Conservation (phyloP, 805 yeast species). For the Metahyphopichia silvanorum region DNA sequence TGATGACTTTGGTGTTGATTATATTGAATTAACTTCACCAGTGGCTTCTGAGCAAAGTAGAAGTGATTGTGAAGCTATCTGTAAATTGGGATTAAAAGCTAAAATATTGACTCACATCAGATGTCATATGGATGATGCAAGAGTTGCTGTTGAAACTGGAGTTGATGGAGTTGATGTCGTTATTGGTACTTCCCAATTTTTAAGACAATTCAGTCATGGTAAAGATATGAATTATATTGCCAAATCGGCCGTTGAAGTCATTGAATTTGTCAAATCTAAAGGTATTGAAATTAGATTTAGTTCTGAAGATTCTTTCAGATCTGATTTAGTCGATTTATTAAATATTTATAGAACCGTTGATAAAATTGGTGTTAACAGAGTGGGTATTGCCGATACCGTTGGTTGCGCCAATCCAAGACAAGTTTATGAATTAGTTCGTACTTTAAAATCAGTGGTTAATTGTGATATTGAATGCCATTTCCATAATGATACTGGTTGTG, state of each 20-base stretch:
- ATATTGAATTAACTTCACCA: conserved; percentile 58
- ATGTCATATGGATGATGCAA: conserved; percentile 62
- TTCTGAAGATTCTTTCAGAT: conserved; percentile 59
- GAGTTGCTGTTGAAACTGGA: conserved; percentile 59
- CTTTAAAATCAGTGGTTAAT: conserved; percentile 52
- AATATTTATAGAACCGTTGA: conserved; percentile 60
- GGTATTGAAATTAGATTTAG: conserved; percentile 58
- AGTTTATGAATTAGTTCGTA: conserved; percentile 57
- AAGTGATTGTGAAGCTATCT: conserved; percentile 55
- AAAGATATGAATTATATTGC: conserved; percentile 61
- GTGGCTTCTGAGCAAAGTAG: conserved; percentile 58
- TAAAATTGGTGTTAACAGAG: conserved; percentile 59
- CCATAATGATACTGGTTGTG: conserved; percentile 65
- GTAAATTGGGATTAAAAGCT: conserved; percentile 57
- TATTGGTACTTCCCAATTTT: conserved; percentile 56
- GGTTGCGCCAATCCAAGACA: conserved; percentile 66
- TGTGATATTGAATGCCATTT: conserved; percentile 62
- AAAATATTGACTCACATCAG: conserved; percentile 58
- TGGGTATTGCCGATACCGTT: conserved; percentile 62
- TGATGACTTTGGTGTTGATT: conserved; percentile 60
- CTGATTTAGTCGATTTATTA: conserved; percentile 56
- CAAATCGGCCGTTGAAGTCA: conserved; percentile 54
- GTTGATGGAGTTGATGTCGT: conserved; percentile 63
- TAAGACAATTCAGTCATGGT: conserved; percentile 57
- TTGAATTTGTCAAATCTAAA: conserved; percentile 57